Conservation (phyloP, 768 basidiomycete genomes). For the Hemileccinum impolitum region DNA sequence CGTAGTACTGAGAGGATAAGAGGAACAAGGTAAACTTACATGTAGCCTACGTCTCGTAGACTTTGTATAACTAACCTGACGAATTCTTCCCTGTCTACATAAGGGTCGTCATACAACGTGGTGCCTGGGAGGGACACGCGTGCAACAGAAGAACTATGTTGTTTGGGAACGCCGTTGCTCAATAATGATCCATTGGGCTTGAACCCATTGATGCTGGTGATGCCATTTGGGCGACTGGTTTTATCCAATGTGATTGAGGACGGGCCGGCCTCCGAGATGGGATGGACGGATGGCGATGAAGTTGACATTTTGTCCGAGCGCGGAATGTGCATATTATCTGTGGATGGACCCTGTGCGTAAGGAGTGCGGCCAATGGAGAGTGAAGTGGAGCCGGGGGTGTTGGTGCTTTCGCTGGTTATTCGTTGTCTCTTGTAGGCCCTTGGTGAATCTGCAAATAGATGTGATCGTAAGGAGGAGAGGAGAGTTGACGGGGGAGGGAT, state of each 20-base stretch:
- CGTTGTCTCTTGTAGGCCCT: conserved; percentile 73
- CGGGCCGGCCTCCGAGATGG: conserved; percentile 48
- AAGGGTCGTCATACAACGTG: conserved; percentile 73
- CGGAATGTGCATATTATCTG: conserved; percentile 49
- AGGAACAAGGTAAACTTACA: conserved; percentile 38
- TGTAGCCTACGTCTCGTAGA: conserved; percentile 81
- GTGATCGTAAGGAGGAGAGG: background rate
- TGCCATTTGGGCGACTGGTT: conserved; percentile 30
- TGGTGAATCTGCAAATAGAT: conserved; percentile 39
- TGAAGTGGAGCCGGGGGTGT: conserved; percentile 14
- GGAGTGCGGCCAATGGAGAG: conserved; percentile 20
- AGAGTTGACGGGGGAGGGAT: conserved; percentile 5
- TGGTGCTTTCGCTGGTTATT: conserved; percentile 40
- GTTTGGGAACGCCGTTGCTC: conserved; percentile 51
- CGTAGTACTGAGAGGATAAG: conserved; percentile 4
- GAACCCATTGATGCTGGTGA: conserved; percentile 44
- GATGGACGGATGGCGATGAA: conserved; percentile 44
- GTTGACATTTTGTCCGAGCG: conserved; percentile 48
- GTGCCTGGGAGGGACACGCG: conserved; percentile 70
- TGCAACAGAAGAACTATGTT: conserved; percentile 47
- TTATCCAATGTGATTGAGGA: conserved; percentile 42
- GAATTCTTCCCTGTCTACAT: conserved; percentile 85
- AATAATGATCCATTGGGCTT: conserved; percentile 33
- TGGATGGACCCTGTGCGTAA: conserved; percentile 26
- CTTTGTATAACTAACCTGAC: conserved; percentile 87